These are phyloP conservation scores for Solanum hybrid DNA, from an alignment of 305 asterid genomes.

Conservation along the genomic window DNA sequence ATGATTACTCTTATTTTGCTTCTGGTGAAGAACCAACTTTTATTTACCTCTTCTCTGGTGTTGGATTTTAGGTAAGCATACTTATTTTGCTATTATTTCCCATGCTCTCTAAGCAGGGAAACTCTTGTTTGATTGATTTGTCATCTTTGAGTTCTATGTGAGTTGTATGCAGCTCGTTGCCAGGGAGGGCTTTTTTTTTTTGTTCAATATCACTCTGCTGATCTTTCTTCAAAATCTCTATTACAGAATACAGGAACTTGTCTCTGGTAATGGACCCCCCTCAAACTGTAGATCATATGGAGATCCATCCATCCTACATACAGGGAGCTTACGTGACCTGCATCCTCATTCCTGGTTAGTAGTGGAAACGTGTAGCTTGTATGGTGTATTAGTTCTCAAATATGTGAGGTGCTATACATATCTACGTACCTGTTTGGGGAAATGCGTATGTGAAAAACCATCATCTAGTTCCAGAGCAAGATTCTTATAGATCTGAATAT, in stretches of 20 bases:
- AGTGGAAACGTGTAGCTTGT: not conserved
- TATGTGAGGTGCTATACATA: not conserved
- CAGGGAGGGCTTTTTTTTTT: not conserved
- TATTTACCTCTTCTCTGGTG: not conserved
- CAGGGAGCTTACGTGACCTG: constrained; percentile 11
- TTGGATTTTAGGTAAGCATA: not conserved
- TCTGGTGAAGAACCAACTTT: not conserved
- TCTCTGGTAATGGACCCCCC: constrained; percentile 11
- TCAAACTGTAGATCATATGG: constrained; percentile 12
- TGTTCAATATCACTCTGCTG: not conserved
- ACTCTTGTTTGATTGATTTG: not conserved
- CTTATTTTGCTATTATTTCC: not conserved
- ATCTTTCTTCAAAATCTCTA: not conserved
- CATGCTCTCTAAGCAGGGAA: not conserved
- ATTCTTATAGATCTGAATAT: not conserved
- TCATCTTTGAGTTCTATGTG: not conserved
- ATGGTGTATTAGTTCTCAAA: not conserved
- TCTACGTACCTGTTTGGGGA: not conserved
- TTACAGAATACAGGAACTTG: constrained; percentile 17
- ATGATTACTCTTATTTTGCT: constrained; percentile 1
- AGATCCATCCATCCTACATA: constrained; percentile 16
- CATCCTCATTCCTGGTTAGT: constrained; percentile 23
- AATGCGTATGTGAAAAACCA: not conserved
- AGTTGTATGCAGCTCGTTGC: not conserved
- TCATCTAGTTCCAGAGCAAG: not conserved